Conservation (phyloP, 768 basidiomycete species). For the Hericium alpestre region DNA sequence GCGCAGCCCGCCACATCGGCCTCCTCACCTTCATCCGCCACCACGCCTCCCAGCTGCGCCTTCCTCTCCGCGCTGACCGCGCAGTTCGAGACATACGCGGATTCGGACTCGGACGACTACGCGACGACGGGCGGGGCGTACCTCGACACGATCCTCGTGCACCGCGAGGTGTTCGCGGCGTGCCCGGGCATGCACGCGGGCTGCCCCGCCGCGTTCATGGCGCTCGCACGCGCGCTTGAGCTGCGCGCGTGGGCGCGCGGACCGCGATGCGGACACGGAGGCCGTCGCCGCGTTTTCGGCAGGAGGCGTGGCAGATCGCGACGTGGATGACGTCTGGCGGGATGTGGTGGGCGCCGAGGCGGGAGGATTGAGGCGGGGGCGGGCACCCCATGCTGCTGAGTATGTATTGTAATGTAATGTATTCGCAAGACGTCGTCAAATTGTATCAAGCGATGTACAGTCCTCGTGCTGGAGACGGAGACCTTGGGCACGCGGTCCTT, state of each 20-base stretch:
- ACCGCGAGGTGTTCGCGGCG: conserved; percentile 57
- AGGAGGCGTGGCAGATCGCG: conserved; percentile 56
- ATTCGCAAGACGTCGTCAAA: neutral
- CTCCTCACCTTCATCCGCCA: conserved; percentile 14
- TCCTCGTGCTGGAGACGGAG: too few relatives aligned
- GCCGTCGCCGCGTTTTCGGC: conserved; percentile 60
- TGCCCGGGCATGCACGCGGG: conserved; percentile 52
- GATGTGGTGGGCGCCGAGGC: conserved; percentile 8
- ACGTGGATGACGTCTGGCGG: conserved; percentile 10
- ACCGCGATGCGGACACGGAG: conserved; percentile 76
- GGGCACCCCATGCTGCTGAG: neutral
- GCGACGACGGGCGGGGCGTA: conserved; percentile 64
- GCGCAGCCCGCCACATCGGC: conserved; percentile 11
- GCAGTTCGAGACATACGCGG: conserved; percentile 12
- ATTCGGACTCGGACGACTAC: conserved; percentile 19
- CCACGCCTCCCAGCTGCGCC: conserved; percentile 15
- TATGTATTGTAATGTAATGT: neutral
- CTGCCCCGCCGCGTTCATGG: conserved; percentile 55
- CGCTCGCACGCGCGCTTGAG: conserved; percentile 58
- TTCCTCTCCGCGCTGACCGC: conserved; percentile 21
- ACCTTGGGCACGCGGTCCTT: too few relatives aligned
- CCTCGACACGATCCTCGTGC: conserved; percentile 68
- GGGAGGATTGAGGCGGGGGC: neutral
- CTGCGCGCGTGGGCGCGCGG: conserved; percentile 72
- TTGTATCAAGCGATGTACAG: too few relatives aligned